Conservation (phyloP, 225 moss, liverwort and hornwort genomes). For the Pseudisothecium myosuroides region DNA sequence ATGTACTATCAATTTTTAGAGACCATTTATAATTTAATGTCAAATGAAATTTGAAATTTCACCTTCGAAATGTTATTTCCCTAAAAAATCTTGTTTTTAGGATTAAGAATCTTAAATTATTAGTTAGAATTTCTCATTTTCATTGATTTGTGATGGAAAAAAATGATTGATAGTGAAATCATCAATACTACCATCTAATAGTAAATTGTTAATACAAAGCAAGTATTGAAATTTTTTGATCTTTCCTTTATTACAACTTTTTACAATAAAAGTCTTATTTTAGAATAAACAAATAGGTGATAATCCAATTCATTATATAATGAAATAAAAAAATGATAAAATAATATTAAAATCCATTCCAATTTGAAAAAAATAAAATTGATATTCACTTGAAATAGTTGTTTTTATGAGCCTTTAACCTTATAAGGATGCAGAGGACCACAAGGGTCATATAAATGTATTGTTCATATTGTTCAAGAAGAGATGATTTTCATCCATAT, state of each 20-base stretch:
- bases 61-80: neutral
- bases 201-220: neutral
- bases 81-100: accelerated
- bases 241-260: accelerated
- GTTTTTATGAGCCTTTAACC: neutral
- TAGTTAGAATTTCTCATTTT: neutral
- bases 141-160: neutral
- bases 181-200: neutral
- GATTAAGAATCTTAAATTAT: neutral
- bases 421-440: too few relatives aligned
- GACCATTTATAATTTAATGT: neutral
- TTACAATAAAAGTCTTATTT: accelerated
- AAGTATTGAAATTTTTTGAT: neutral
- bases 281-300: neutral
- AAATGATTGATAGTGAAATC: neutral
- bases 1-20: neutral
- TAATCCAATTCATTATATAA: neutral
- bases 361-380: neutral
- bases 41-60: too few relatives aligned
- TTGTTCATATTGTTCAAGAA: neutral
- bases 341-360: too few relatives aligned
- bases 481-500: neutral
- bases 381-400: neutral
- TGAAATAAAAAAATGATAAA: neutral
- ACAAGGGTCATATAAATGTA: accelerated